Base-by-base conservation (phyloP, 2,329 filamentous ascomycete genomes). In the Exophiala sideris region DNA sequence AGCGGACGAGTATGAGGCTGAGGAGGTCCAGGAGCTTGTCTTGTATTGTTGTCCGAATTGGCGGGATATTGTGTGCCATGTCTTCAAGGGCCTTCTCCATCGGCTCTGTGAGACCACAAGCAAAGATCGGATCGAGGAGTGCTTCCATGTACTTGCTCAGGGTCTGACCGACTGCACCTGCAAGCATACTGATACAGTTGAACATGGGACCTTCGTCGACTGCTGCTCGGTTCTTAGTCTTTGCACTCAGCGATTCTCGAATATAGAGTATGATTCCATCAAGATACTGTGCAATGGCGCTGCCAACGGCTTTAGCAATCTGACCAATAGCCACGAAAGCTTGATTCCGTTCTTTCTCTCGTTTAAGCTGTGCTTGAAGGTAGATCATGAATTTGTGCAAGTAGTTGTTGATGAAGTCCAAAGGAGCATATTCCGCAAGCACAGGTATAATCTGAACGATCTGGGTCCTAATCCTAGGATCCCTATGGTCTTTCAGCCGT, bases 111-210 rank as follows among this genome's bases (percentile, higher is more conserved):
- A 99, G 79, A 45, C 95, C 94, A 68, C 94, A 99, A 12, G 90
- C 91, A 71, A 99, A 99, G 55, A 99, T 96, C 9, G 95, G 91
- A 64, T 96, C 92, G 8, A 99, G 80, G 24, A 99, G 76, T 10
- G 91, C 89, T 68, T 96, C 91, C 85, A 99, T 96, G 68, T 97
- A 96, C 73, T 97, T 99, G 79, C 90, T 97, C 49, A 99, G 78
- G 0, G 92, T 94, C 73, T 99, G 94, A 1, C 94, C 94, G 29
- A 97, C 94, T 2, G 94, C 94, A 42, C 95, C 87, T 0, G 94
- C 91, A 48, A 99, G 82, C 75, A 95, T 91, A 70, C 95, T 99
- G 69, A 99, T 95, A 71, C 94, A 99, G 71, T 96, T 89, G 65
- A 97, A 97, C 57, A 97, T 92, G 0, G 92, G 91, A 2, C 79